Percentiles rank a stretch among this genome's conserved stretches.
Conservation (phyloP, 2,329 filamentous ascomycete genomes). For the Talaromyces piceae region DNA sequence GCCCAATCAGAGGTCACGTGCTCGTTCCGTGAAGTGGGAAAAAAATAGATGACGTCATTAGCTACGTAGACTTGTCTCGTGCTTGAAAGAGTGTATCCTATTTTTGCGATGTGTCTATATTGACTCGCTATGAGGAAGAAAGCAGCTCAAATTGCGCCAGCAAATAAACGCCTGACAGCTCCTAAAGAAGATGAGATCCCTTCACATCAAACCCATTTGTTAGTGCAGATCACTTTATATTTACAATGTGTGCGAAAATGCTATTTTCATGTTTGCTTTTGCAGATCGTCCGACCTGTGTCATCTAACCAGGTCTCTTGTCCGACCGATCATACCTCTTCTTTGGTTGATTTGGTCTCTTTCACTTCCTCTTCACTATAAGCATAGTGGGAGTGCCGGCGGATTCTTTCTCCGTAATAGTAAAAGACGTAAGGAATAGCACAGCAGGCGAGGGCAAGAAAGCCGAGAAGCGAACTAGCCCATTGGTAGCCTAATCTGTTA, state of each 20-base stretch:
- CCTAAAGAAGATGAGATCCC: too few relatives aligned
- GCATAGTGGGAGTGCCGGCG: constrained; percentile 64
- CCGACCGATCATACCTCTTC: neutral
- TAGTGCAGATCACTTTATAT: too few relatives aligned
- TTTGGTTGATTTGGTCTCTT: constrained; percentile 32
- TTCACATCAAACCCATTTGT: too few relatives aligned
- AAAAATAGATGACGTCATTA: neutral
- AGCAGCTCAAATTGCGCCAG: too few relatives aligned
- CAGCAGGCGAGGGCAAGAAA: constrained; percentile 73
- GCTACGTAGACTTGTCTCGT: too few relatives aligned
- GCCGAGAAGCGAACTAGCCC: constrained; percentile 65
- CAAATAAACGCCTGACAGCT: too few relatives aligned
- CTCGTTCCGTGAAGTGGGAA: neutral
- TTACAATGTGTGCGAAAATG: too few relatives aligned
- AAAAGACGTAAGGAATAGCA: constrained; percentile 76
- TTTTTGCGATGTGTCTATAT: too few relatives aligned
- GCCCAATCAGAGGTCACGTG: neutral
- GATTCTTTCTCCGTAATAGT: constrained; percentile 65
- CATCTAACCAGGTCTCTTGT: neutral
- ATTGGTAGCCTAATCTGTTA: constrained; percentile 61
- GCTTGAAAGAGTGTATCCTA: too few relatives aligned
- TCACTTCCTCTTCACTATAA: constrained; percentile 53
- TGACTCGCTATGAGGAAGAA: too few relatives aligned
- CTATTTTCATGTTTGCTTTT: too few relatives aligned
- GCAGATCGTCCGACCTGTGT: too few relatives aligned